Evolutionary conservation across 2,329 filamentous ascomycete genomes (phyloP), one percentile per base, ranked within the genome.

Genomic region (Fusarium scirpi): DNA sequence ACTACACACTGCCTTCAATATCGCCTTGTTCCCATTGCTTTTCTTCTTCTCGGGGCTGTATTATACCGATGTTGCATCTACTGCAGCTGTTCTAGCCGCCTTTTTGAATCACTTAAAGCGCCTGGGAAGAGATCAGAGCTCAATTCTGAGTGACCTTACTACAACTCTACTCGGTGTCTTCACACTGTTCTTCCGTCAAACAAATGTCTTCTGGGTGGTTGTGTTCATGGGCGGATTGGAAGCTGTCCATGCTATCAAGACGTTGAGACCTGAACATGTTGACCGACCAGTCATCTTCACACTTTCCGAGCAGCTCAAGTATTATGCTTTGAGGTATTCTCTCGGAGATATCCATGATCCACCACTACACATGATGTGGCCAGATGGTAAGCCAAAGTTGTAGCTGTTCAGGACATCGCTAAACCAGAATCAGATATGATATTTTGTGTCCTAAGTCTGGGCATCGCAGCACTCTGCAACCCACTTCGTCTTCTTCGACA

Each of bases 21-120:
- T 97, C 43, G 89, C 89, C 20, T 83, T 97, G 0, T 98, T 98
- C 67, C 96, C 96, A 0, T 89, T 94, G 1, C 79, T 99, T 1
- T 98, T 97, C 85, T 99, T 99, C 85, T 99, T 99, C 80, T 96
- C 94, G 0, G 94, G 89, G 0, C 84, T 99, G 10, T 99, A 97
- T 80, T 99, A 99, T 79, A 99, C 96, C 0, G 96, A 99, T 79
- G 87, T 98, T 5, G 85, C 92, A 53, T 97, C 95, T 0, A 92
- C 94, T 0, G 83, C 92, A 10, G 85, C 90, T 2, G 93, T 98
- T 0, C 81, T 98, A 11, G 78, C 89, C 4, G 88, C 89, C 2
- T 96, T 94, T 76, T 82, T 86, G 38, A 83, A 86, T 58, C 86
- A 87, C 65, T 78, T 90, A 7, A 65, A 76, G 25, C 84, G 87